phyloP scores from a whole-genome alignment of 2,329 filamentous ascomycete genomes.

The Colletotrichum sp. region DNA sequence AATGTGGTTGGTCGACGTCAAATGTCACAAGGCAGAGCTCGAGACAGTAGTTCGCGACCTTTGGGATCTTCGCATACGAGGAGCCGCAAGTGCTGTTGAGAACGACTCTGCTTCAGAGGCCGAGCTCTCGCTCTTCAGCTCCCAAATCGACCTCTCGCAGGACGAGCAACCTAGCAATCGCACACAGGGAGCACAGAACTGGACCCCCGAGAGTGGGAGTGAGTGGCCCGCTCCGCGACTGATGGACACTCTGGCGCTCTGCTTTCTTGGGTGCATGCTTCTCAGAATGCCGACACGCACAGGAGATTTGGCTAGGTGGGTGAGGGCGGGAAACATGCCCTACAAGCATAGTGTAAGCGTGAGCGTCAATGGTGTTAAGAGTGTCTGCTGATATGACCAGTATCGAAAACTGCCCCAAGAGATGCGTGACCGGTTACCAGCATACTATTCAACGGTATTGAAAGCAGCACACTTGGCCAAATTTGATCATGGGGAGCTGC shows the following conservation, averaged over 20 bases:
- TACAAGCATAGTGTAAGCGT: conserved; percentile 70
- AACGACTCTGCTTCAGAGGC: conserved; percentile 29
- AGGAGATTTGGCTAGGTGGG: conserved; percentile 75
- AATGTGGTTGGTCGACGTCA: conserved; percentile 71
- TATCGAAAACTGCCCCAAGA: conserved; percentile 64
- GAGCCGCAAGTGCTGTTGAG: conserved; percentile 37
- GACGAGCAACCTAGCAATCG: conserved; percentile 32
- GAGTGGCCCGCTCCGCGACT: conserved; percentile 68
- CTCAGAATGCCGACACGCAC: conserved; percentile 79
- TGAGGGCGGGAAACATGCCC: conserved; percentile 69
- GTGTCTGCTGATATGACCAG: conserved; percentile 34
- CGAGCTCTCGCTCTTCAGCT: conserved; percentile 43
- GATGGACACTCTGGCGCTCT: conserved; percentile 77
- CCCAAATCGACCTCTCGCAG: conserved; percentile 33
- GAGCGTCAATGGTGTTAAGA: too few relatives aligned
- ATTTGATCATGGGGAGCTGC: conserved; percentile 63
- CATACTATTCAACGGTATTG: conserved; percentile 63
- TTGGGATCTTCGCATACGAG: conserved; percentile 75
- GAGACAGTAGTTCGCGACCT: conserved; percentile 83
- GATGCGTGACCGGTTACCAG: conserved; percentile 70
- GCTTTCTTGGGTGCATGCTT: conserved; percentile 80
- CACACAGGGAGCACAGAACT: conserved; percentile 40
- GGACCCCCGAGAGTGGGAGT: conserved; percentile 49
- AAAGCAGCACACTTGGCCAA: conserved; percentile 50
- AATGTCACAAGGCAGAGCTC: conserved; percentile 73